A percentile compares a stretch with the other conserved stretches of the same genome.
Evolutionary conservation across 371 early-diverging fungal species (phyloP).

Genomic region (Rhizopus sp.): DNA sequence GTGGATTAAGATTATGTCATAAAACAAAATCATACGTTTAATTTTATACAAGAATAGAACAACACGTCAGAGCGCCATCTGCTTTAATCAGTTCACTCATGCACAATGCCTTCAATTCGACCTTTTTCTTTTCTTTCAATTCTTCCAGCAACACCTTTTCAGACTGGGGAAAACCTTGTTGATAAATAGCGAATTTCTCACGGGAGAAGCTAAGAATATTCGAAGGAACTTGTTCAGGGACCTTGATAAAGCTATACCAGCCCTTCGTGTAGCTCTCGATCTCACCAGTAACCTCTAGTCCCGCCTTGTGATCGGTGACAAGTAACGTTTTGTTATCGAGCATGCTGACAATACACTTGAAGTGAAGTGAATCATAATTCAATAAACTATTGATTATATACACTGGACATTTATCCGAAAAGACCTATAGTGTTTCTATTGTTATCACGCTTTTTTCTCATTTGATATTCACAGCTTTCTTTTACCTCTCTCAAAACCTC

Average conservation of each 20-base stretch:
- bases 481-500: slow-evolving; percentile 21
- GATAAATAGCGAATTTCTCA: slow-evolving; percentile 26
- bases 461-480: background rate
- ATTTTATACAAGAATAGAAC: slow-evolving; percentile 26
- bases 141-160: slow-evolving; percentile 20
- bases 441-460: background rate
- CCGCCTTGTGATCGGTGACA: slow-evolving; percentile 29
- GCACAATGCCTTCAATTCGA: slow-evolving; percentile 18
- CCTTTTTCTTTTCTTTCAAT: slow-evolving; percentile 14
- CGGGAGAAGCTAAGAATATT: slow-evolving; percentile 33
- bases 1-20: background rate
- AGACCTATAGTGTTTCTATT: slow-evolving; percentile 10
- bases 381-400: slow-evolving; percentile 22
- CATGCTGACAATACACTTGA: slow-evolving; percentile 36
- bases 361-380: slow-evolving; percentile 22
- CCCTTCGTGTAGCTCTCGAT: slow-evolving; percentile 15
- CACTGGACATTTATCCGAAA: slow-evolving; percentile 18
- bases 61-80: slow-evolving; percentile 40
- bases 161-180: slow-evolving; percentile 27
- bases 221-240: slow-evolving; percentile 37
- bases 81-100: slow-evolving; percentile 43
- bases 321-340: slow-evolving; percentile 19
- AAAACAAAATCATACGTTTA: slow-evolving; percentile 1
- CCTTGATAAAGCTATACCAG: slow-evolving; percentile 23
- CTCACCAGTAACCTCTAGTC: slow-evolving; percentile 16